phyloP scores from a whole-genome alignment of 257 asterid species.

The Salvia rosmarinus region DNA sequence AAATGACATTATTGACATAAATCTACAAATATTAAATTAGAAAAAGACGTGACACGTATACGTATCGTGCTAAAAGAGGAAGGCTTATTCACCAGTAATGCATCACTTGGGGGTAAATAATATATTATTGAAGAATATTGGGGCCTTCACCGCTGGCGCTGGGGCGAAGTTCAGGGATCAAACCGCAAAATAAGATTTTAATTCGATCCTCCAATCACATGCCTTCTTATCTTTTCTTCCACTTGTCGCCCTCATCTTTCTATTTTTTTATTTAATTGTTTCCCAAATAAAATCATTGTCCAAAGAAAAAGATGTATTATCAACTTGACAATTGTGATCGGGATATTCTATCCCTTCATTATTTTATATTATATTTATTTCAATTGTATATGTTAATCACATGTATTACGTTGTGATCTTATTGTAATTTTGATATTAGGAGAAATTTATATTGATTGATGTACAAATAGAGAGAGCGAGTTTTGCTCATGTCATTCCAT shows the following conservation, averaged over 20 bases:
- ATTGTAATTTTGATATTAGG: too few species aligned
- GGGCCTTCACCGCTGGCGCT: constrained; percentile 24
- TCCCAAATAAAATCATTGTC: neutral
- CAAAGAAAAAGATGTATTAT: neutral
- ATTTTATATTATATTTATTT: too few species aligned
- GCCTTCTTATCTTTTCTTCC: constrained; percentile 3
- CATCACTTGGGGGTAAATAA: neutral
- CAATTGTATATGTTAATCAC: too few species aligned
- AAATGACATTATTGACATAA: neutral
- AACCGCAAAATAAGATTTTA: neutral
- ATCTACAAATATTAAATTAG: neutral
- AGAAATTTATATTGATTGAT: too few species aligned
- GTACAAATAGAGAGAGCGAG: too few species aligned
- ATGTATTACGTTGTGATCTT: too few species aligned
- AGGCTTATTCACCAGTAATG: neutral
- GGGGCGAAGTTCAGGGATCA: constrained; percentile 7
- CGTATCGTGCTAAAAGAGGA: neutral
- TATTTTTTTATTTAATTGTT: neutral
- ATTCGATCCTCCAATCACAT: constrained; percentile 21
- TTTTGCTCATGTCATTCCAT: too few species aligned
- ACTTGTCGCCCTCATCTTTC: neutral
- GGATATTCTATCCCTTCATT: too few species aligned
- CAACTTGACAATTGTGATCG: too few species aligned
- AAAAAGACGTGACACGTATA: neutral
- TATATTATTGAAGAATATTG: constrained; percentile 24